A percentile compares a stretch with the other conserved stretches of the same genome.
These are phyloP conservation scores for Polyporus arcularius DNA, from an alignment of 768 basidiomycete genomes.

Conservation along the genomic window DNA sequence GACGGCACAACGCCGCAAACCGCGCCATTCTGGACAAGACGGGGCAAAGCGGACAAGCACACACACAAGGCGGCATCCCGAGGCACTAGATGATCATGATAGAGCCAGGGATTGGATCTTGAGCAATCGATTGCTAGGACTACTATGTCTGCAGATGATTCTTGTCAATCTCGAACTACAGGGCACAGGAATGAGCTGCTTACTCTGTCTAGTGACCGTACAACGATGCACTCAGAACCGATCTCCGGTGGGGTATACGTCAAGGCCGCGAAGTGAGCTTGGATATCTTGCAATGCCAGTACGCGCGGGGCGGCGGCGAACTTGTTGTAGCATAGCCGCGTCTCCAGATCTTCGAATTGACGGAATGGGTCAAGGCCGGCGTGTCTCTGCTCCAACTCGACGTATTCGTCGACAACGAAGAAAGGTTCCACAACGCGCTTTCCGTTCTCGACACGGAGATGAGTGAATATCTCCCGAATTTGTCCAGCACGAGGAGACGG, in stretches of 20 bases:
- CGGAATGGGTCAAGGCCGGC: neutral
- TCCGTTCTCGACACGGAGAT: neutral
- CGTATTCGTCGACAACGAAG: neutral
- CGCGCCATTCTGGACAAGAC: too few relatives aligned
- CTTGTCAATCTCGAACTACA: too few relatives aligned
- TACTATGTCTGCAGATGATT: too few relatives aligned
- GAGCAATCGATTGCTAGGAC: too few relatives aligned
- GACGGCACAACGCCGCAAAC: too few relatives aligned
- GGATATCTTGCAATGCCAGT: neutral
- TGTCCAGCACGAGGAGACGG: neutral
- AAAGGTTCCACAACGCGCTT: neutral
- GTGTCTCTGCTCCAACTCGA: neutral
- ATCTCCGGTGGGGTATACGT: neutral
- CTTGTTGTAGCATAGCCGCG: neutral
- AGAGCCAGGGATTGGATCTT: too few relatives aligned
- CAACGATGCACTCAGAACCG: neutral
- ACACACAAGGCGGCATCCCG: too few relatives aligned
- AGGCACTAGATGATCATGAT: too few relatives aligned
- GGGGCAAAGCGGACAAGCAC: too few relatives aligned
- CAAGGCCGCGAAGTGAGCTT: neutral
- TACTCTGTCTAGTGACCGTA: conserved; percentile 1
- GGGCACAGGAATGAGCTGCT: too few relatives aligned
- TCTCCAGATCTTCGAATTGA: neutral
- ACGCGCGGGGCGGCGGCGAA: neutral
- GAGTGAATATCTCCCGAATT: neutral